These are phyloP conservation scores for Parasitella parasitica DNA, from an alignment of 371 early-diverging fungal genomes.

Conservation along the genomic window DNA sequence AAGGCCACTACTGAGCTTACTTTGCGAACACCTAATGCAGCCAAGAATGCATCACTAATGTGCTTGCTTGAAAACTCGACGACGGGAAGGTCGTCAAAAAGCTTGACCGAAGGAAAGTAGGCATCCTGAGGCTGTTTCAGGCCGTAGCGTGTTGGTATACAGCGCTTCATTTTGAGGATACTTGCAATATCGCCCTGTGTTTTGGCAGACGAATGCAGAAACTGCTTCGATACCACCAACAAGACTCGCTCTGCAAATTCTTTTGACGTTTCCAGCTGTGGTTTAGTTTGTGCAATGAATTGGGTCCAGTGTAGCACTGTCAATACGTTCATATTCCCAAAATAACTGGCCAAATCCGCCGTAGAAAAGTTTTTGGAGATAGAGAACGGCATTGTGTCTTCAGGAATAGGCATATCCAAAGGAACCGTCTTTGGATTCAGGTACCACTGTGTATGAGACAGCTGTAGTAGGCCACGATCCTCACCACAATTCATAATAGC, in stretches of 20 bases:
- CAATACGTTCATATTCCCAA: conserved; percentile 65
- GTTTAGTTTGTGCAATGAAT: conserved; percentile 42
- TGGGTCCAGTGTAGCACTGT: conserved; percentile 64
- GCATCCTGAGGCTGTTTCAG: conserved; percentile 68
- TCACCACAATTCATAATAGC: conserved; percentile 45
- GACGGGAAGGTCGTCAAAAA: conserved; percentile 84
- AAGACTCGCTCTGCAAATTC: conserved; percentile 70
- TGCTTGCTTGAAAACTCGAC: conserved; percentile 53
- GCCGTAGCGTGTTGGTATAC: conserved; percentile 77
- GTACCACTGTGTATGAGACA: conserved; percentile 50
- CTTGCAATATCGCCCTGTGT: conserved; percentile 49
- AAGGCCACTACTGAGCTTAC: conserved; percentile 29
- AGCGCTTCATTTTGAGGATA: conserved; percentile 49
- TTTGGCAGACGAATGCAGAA: conserved; percentile 34
- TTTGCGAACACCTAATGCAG: conserved; percentile 80
- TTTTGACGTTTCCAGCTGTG: conserved; percentile 53
- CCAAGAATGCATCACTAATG: conserved; percentile 63
- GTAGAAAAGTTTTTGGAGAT: conserved; percentile 63
- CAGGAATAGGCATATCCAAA: conserved; percentile 62
- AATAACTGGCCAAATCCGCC: conserved; percentile 53
- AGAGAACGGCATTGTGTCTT: conserved; percentile 58
- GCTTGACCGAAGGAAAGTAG: conserved; percentile 78
- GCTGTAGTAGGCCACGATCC: conserved; percentile 38
- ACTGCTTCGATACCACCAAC: conserved; percentile 54
- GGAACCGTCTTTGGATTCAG: conserved; percentile 65